phyloP scores from a whole-genome alignment of 768 basidiomycete genomes.

The Austroboletus eburneus region DNA sequence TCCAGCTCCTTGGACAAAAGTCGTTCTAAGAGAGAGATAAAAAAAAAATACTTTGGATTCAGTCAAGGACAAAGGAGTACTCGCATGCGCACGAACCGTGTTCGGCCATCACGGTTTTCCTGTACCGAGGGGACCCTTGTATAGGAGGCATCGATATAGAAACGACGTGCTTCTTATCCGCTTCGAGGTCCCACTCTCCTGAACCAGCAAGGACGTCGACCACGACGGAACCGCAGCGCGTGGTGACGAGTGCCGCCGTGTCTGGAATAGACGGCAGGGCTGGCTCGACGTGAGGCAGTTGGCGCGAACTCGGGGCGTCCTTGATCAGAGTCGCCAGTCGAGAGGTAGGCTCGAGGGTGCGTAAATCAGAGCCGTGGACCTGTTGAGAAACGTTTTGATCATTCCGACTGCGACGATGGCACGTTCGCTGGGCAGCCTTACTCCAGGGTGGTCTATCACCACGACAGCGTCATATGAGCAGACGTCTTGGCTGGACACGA shows the following conservation, averaged over 20 bases:
- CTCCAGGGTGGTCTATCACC: conserved; percentile 68
- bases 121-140: conserved; percentile 37
- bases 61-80: too few relatives aligned
- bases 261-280: conserved; percentile 27
- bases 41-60: too few relatives aligned
- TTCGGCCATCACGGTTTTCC: conserved; percentile 46
- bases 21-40: conserved; percentile 33
- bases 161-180: conserved; percentile 51
- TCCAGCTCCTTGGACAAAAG: conserved; percentile 48
- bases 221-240: conserved; percentile 50
- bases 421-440: too few relatives aligned
- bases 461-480: conserved; percentile 67
- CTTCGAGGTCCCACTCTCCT: conserved; percentile 32
- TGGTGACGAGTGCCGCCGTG: conserved; percentile 42
- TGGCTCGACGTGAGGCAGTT: conserved; percentile 56
- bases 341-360: conserved; percentile 50
- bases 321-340: conserved; percentile 45
- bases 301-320: conserved; percentile 50
- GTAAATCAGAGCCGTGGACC: conserved; percentile 77
- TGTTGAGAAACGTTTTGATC: conserved; percentile 29
- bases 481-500: conserved; percentile 43
- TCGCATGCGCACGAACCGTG: conserved; percentile 44
- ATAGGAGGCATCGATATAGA: conserved; percentile 50
- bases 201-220: conserved; percentile 41
- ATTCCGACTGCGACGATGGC: neutral